These are phyloP conservation scores for Astrothelium subdiscretum DNA, from an alignment of 495 filamentous ascomycete species.

Conservation along the genomic window DNA sequence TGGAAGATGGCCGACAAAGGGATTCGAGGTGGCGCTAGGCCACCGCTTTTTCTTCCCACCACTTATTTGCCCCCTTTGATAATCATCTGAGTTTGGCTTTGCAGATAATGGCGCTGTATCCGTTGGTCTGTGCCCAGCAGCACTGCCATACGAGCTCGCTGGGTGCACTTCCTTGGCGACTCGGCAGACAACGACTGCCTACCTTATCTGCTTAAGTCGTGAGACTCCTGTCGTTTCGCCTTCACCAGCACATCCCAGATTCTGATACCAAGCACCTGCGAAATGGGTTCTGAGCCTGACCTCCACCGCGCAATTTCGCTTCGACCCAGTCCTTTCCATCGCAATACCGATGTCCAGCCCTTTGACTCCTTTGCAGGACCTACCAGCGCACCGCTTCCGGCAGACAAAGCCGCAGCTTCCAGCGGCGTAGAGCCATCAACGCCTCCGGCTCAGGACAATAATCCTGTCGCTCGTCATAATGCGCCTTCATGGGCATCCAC, in stretches of 20 bases:
- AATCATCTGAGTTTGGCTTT: not conserved
- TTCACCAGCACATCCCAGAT: not conserved
- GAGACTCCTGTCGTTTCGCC: too few relatives aligned
- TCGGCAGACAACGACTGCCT: not conserved
- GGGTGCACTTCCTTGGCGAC: not conserved
- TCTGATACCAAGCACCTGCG: not conserved
- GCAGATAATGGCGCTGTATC: not conserved
- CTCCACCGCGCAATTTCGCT: slow-evolving; percentile 28
- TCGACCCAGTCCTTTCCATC: slow-evolving; percentile 31
- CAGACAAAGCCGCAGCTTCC: slow-evolving; percentile 20
- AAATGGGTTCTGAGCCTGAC: slow-evolving; percentile 23
- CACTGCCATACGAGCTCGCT: too few relatives aligned
- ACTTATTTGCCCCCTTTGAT: not conserved
- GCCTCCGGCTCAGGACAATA: slow-evolving; percentile 29
- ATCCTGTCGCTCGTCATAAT: slow-evolving; percentile 37
- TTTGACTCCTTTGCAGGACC: slow-evolving; percentile 13
- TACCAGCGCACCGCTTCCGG: slow-evolving; percentile 23
- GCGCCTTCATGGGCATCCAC: not conserved
- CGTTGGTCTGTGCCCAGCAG: too few relatives aligned
- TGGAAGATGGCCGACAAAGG: not conserved
- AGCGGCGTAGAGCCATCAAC: slow-evolving; percentile 32
- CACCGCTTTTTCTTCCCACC: not conserved
- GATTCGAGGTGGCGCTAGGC: not conserved
- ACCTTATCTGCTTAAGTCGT: too few relatives aligned
- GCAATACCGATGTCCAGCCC: slow-evolving; percentile 20